phyloP scores from a whole-genome alignment of 2,329 filamentous ascomycete genomes.

The Ilyonectria mors-panacis region DNA sequence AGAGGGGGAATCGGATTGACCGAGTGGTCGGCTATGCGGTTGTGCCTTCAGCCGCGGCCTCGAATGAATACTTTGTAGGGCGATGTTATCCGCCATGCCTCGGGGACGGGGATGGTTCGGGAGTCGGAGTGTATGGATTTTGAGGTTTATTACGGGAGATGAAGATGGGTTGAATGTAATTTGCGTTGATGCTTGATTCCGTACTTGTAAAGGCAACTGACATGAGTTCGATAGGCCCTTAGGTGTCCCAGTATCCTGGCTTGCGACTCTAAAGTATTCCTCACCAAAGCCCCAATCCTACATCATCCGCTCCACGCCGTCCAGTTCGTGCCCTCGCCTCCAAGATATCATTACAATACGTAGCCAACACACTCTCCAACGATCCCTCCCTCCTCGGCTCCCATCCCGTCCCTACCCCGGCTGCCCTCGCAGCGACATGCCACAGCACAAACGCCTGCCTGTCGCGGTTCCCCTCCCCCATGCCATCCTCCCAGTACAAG shows the following conservation, averaged over 20 bases:
- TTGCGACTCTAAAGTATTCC: too few species aligned
- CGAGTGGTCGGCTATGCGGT: not conserved
- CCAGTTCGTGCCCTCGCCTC: not conserved
- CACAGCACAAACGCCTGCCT: constrained; percentile 36
- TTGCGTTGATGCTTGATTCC: too few species aligned
- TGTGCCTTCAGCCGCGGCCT: not conserved
- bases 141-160: not conserved
- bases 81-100: not conserved
- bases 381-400: constrained; percentile 16
- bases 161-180: not conserved
- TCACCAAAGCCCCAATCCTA: not conserved
- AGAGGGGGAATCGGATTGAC: not conserved
- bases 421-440: constrained; percentile 37
- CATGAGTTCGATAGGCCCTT: too few species aligned
- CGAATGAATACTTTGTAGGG: not conserved
- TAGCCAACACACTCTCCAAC: constrained; percentile 21
- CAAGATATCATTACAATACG: not conserved
- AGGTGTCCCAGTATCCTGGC: too few species aligned
- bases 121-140: not conserved
- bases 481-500: not conserved
- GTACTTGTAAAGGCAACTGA: too few species aligned
- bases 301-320: not conserved
- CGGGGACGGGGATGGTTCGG: not conserved
- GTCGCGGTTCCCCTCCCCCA: constrained; percentile 9
- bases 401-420: constrained; percentile 26